Base-by-base conservation (phyloP, 805 yeast genomes). In the Pichia kluyveri region DNA sequence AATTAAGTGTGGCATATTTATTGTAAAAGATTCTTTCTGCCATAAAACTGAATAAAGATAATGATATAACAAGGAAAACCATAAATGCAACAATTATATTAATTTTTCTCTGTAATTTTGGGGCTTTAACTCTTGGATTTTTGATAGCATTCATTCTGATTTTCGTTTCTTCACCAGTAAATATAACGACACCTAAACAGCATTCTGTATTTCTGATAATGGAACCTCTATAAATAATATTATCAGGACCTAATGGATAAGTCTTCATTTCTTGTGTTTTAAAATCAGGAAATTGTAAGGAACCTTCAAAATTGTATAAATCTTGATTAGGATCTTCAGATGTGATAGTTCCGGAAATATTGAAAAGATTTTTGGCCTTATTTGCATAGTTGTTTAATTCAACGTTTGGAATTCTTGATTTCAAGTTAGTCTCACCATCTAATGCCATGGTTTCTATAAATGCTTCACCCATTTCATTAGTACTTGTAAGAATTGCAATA, bases 341-440 rank as follows among this genome's bases (percentile, higher is more conserved):
- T 0, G 83, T 77, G 3, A 87, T 68, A 3, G 75, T 66, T 0
- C 80, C 82, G 27, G 71, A 67, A 18, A 80, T 60, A 39, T 69
- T 68, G 30, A 71, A 72, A 45, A 86, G 60, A 0, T 76, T 76
- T 2, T 71, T 62, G 0, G 79, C 83, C 3, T 72, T 68, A 23
- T 72, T 68, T 40, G 82, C 70, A 11, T 65, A 53, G 15, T 75
- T 74, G 39, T 81, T 72, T 2, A 91, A 55, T 51, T 81, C 86
- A 2, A 75, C 70, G 52, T 82, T 84, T 0, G 96, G 86, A 18
- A 69, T 67, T 56, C 79, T 81, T 8, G 86, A 73, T 63, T 93
- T 93, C 51, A 93, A 70, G 60, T 89, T 91, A 0, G 98, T 93
- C 65, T 93, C 99, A 44, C 99, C 99, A 66, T 93, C 99, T 43